phyloP scores from a whole-genome alignment of 495 filamentous ascomycete genomes.

The Aspergillus asperescens region DNA sequence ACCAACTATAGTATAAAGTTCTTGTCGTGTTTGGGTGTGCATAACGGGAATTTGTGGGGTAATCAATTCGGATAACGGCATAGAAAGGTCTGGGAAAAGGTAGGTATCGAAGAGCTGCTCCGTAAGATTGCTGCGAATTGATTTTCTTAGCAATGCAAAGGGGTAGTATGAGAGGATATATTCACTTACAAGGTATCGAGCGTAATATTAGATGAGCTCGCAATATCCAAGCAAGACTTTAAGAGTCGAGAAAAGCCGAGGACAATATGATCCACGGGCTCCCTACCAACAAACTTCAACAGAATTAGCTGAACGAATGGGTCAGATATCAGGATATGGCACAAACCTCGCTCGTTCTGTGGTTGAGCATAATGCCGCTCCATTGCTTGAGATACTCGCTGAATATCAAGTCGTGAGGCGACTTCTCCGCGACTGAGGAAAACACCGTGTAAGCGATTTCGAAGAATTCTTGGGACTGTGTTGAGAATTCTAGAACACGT shows the following conservation, averaged over 20 bases:
- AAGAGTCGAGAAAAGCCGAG: constrained; percentile 45
- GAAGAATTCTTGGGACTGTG: constrained; percentile 54
- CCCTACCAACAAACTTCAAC: constrained; percentile 46
- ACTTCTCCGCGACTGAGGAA: constrained; percentile 47
- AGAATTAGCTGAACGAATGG: constrained; percentile 3
- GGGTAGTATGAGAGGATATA: not conserved
- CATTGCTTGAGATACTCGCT: constrained; percentile 48
- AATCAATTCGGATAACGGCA: constrained; percentile 17
- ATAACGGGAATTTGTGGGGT: constrained; percentile 43
- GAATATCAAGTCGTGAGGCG: constrained; percentile 47
- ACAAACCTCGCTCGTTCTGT: constrained; percentile 48
- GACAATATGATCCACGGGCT: constrained; percentile 44
- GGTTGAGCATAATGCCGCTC: constrained; percentile 49
- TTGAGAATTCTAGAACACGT: constrained; percentile 35
- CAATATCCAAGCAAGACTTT: constrained; percentile 45
- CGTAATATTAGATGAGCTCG: constrained; percentile 37
- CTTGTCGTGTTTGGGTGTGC: constrained; percentile 53
- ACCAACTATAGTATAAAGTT: constrained; percentile 59
- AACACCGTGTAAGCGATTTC: constrained; percentile 49
- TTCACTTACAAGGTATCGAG: constrained; percentile 35
- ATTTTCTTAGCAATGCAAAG: constrained; percentile 1
- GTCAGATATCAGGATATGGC: not conserved
- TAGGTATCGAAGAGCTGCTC: constrained; percentile 59
- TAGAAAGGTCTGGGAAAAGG: constrained; percentile 60
- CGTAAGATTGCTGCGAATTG: constrained; percentile 39